Conservation (phyloP, 2,329 filamentous ascomycete genomes). For the Talaromyces sp. region DNA sequence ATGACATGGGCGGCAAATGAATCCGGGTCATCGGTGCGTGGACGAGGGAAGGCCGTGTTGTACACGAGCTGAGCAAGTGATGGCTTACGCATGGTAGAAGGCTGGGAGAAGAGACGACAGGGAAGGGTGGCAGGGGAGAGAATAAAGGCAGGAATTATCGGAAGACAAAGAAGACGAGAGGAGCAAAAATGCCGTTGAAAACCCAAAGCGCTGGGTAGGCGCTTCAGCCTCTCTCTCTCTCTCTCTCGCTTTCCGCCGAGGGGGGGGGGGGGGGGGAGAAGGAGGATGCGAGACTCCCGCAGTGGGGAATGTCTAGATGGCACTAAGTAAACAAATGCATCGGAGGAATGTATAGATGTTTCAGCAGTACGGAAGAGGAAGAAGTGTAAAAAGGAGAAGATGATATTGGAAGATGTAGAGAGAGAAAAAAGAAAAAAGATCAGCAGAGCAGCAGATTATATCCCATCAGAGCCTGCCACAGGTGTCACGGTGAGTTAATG, state of each 20-base stretch:
- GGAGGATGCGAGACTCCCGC: slow-evolving; percentile 1
- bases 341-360: not conserved
- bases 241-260: too few relatives aligned
- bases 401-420: not conserved
- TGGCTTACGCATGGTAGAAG: slow-evolving; percentile 60
- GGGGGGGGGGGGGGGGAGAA: not conserved
- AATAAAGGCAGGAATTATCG: not conserved
- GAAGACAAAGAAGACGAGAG: not conserved
- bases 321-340: not conserved
- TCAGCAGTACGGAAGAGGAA: not conserved
- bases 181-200: not conserved
- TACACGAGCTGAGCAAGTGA: slow-evolving; percentile 62
- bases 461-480: not conserved
- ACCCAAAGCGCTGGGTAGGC: slow-evolving; percentile 8
- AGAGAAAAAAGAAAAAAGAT: slow-evolving; percentile 7
- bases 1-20: slow-evolving; percentile 63
- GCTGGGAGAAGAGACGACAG: not conserved
- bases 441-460: not conserved
- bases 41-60: slow-evolving; percentile 60
- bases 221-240: slow-evolving; percentile 5
- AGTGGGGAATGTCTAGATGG: slow-evolving; percentile 4
- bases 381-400: not conserved
- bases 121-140: slow-evolving; percentile 1
- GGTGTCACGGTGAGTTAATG: slow-evolving; percentile 10
- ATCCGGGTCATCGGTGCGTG: slow-evolving; percentile 58